Base-by-base conservation (phyloP, 208 protist species). In the Leishmania tarentolae region DNA sequence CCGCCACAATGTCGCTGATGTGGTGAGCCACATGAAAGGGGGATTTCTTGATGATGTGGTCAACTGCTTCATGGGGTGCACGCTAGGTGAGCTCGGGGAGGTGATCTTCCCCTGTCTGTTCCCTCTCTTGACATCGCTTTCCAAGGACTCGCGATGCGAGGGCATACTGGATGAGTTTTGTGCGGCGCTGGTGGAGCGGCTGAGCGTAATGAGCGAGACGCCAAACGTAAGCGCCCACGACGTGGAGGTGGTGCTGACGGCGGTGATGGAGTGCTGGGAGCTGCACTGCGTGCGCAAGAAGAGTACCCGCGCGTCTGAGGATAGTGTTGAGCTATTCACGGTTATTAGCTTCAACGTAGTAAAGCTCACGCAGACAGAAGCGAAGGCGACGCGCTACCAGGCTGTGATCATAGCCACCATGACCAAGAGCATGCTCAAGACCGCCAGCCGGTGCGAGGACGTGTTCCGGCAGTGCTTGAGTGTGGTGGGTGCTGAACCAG, bases 81-180 rank as follows among this genome's bases (percentile, higher is more conserved):
- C 81, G 37, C 80, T 88, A 35, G 69, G 81, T 1, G 87, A 91
- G 66, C 76, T 92, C n/a, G 90, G 89, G 2, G 91, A 95, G 61
- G 87, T 97, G 28, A 92, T 97, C 79, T 96, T 92, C 63, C 93
- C 93, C 3, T 96, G 88, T 24, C 78, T 98, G 15, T 86, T 96
- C 17, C 95, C 95, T 3, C 81, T 97, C 28, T 86, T 98, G 17
- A 93, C 91, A 1, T 90, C 88, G 57, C 82, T 98, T 61, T 93
- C 95, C 17, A 93, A 93, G 75, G 93, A 96, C 65, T 53, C 75
- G 21, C 88, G 90, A n/a, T 87, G 78, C 72, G 86, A 78, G 17
- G 87, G 88, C 52, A 84, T 93, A 13, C 82, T 94, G 47, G 91
- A 94, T 71, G 92, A 97, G 84, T 96, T 97, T 83, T 90, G 90